Evolutionary conservation across 331 rosid genomes (phyloP).

Genomic region (Malus hybrid): DNA sequence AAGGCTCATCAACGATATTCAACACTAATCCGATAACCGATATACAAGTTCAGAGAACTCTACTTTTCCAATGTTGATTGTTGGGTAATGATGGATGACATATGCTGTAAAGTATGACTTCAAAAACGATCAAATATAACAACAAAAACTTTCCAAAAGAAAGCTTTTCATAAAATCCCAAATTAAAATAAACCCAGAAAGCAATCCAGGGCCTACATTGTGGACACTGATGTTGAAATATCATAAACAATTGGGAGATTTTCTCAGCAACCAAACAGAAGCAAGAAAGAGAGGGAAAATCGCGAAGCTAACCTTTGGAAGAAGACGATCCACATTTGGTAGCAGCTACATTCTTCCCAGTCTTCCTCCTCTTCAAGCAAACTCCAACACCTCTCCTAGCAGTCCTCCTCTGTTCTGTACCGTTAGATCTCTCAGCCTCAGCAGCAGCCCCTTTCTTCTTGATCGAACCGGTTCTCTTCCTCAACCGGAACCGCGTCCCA

Average conservation of each 20-base stretch:
- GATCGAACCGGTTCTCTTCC: conserved; percentile 21
- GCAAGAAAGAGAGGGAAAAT: not conserved
- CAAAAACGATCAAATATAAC: not conserved
- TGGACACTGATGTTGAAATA: not conserved
- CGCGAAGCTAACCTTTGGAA: conserved; percentile 33
- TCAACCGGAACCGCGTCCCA: conserved; percentile 10
- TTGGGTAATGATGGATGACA: not conserved
- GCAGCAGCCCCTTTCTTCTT: conserved; percentile 9
- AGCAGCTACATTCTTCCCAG: conserved; percentile 21
- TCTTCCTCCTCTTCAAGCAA: conserved; percentile 54
- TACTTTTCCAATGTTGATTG: not conserved
- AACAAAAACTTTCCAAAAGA: not conserved
- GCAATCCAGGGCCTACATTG: not conserved
- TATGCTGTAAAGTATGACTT: not conserved
- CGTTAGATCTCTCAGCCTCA: conserved; percentile 12
- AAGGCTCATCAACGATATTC: not conserved
- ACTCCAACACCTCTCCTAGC: conserved; percentile 27
- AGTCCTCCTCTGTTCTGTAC: conserved; percentile 23
- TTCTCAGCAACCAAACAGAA: conserved; percentile 2
- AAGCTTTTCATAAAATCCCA: not conserved
- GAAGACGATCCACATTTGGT: conserved; percentile 30
- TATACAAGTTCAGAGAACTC: not conserved
- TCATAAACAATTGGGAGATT: not conserved
- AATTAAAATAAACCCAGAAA: not conserved
- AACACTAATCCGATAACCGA: not conserved